Percentiles rank a stretch among this genome's conserved stretches.
Conservation (phyloP, 2,329 filamentous ascomycete species). For the Colletotrichum shisoi region DNA sequence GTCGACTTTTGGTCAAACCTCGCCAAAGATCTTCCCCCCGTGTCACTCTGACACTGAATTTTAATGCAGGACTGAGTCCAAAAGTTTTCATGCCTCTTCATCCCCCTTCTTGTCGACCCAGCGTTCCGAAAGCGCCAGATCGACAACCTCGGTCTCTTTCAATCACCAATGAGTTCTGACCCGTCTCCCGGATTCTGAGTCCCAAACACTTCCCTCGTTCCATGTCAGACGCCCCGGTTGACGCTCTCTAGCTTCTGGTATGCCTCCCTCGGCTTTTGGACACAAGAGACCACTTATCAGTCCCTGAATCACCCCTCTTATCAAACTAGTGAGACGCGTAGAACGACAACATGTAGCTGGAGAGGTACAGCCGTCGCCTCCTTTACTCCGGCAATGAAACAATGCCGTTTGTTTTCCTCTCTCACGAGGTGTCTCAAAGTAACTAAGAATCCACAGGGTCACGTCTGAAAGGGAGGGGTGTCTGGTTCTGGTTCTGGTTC, state of each 20-base stretch:
- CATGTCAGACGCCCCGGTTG: not conserved
- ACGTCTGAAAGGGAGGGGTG: not conserved
- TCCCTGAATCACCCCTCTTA: constrained; percentile 3
- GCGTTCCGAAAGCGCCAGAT: constrained; percentile 4
- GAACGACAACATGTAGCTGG: not conserved
- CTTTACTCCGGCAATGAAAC: not conserved
- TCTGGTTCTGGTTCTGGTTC: not conserved
- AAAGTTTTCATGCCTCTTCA: not conserved
- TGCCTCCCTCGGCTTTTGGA: not conserved
- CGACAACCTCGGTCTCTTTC: not conserved
- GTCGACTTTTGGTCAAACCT: not conserved
- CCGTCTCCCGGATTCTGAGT: not conserved
- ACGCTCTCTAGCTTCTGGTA: too few relatives aligned
- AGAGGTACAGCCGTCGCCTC: not conserved
- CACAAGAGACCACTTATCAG: not conserved
- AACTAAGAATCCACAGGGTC: not conserved
- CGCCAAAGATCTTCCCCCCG: not conserved
- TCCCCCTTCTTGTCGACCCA: not conserved
- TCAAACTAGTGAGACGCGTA: constrained; percentile 1
- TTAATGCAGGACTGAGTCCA: not conserved
- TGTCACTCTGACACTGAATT: too few relatives aligned
- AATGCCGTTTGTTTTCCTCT: not conserved
- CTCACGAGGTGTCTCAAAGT: not conserved
- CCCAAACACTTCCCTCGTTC: not conserved
- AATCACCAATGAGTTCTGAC: too few relatives aligned